Evolutionary conservation across 169 alveolate species (phyloP), one percentile per base, ranked within the genome.

Genomic region (Plasmodium chabaudi): DNA sequence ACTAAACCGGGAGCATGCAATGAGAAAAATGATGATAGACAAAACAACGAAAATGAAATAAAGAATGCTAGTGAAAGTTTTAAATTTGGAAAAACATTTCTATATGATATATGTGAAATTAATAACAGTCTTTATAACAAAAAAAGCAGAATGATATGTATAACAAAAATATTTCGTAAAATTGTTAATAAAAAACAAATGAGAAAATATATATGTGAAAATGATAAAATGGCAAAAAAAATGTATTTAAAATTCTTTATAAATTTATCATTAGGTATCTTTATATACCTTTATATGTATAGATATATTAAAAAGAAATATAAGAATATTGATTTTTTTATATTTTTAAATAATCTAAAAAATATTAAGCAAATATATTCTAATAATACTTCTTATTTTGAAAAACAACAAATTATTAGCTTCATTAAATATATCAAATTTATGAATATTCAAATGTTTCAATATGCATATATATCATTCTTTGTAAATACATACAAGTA

Each of bases 141-240:
- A 61, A 67, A 79, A 61, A 79, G 44, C 15, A 25, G 79, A 79
- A 79, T 60, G 75, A 55, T 79, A 27, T 65, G 47, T 67, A 67
- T 79, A 15, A 79, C 89, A 23, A 79, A 79, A 79, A 79, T 79
- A 9, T 79, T 79, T 70, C 79, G 89, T 9, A 79, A 79, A 79
- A 79, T 79, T 27, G 34, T 79, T 67, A 79, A 49, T 27, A 79
- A 82, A 57, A 67, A 64, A 55, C 42, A 67, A 68, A 67, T 79
- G 34, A 79, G 89, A 65, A 51, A 79, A 53, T 79, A 67, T 46
- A 79, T 79, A 55, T 79, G 89, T 70, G 89, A 79, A 67, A 79
- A 79, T 67, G 89, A 67, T 19, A 79, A 60, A 60, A 79, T 15
- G 46, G 56, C 17, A 55, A 79, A 79, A 39, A 79, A 67, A 15